Base-by-base conservation (phyloP, 352 stramenopile species). In the Globisporangium middletonii region DNA sequence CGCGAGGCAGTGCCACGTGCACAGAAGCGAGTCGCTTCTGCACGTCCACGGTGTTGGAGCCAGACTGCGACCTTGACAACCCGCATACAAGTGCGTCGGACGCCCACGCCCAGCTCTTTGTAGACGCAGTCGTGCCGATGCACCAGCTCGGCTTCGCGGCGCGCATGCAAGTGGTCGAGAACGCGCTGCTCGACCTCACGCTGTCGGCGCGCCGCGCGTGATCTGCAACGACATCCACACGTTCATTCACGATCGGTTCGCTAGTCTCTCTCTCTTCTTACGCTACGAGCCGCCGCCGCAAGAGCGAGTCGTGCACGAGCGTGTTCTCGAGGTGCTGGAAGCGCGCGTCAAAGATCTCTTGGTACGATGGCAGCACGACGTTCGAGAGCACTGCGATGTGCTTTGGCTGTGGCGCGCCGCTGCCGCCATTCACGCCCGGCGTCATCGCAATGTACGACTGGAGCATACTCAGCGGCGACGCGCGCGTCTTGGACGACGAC, bases 301-400 rank as follows among this genome's bases (percentile, higher is more conserved):
- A 30, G 23, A 60, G 45, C 8, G 46, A 60, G 11, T 53, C 28
- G 3, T 68, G 56, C 2, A 68, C 3, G 28, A 64, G 15, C 26
- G 37, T 27, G 45, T 68, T 68, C 52, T 68, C 62, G 11, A 68
- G 23, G 9, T 56, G 44, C 53, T 68, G 62, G 16, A 59, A 52
- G 9, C 48, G 33, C 18, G 27, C 23, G n/a, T 37, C 15, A 13
- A 68, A 55, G 27, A 60, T 33, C 2, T 62, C 11, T 35, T 35
- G 7, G 16, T 64, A 49, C 15, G 58, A 37, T 27, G 62, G 62
- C 38, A 61, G 37, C 4, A 64, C 57, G 15, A 51, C 35, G 43
- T 60, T 48, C 42, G 48, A 55, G 27, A 62, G 56, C 23, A 62
- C 42, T 23, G 55, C 55, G 4, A 60, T 23, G 44, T 60, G 45